Base-by-base conservation (phyloP, 371 early-diverging fungal genomes). In the Funneliformis caledonium region DNA sequence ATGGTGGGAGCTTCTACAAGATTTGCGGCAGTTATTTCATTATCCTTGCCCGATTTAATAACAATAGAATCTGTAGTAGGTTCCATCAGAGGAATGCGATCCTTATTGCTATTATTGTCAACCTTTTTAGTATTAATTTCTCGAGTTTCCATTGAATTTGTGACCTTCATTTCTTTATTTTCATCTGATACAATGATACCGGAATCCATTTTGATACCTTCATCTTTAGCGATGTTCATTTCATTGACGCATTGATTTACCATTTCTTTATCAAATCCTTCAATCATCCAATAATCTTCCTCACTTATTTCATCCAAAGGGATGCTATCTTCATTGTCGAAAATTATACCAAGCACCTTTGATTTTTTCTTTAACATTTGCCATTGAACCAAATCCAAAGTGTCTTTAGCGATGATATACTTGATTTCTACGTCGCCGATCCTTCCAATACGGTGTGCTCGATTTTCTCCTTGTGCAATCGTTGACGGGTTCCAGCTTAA, bases 401-500 rank as follows among this genome's bases (percentile, higher is more conserved):
- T 90, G 12, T 86, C 86, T 76, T 85, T 80, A 1, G 88, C 88
- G 16, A 92, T 69, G 33, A 93, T 81, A 83, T 92, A 93, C 82
- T 89, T 88, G 60, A 92, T 83, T 70, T 88, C 85, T 9, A 93
- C 91, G 64, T 76, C 79, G 7, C 82, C 84, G 37, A 79, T 72
- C 69, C 90, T 87, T 26, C 92, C 92, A 45, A 91, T 91, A 72
- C 92, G 81, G 74, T 86, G 85, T 43, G 85, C 86, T 1, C 84
- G 82, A 78, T 85, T 85, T 76, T 83, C 85, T n/a, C 84, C 84
- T 78, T 73, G 47, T 42, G 68, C 43, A 42, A 68, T 14, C 2
- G 87, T 85, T 10, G 90, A 91, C 1, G 93, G 93, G 43, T 88
- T 91, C 92, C 91, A 92, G 60, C 83, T 90, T n/a, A 93, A 82